Base-by-base conservation (phyloP, 805 yeast genomes). In the Cyberlindnera mrakii region DNA sequence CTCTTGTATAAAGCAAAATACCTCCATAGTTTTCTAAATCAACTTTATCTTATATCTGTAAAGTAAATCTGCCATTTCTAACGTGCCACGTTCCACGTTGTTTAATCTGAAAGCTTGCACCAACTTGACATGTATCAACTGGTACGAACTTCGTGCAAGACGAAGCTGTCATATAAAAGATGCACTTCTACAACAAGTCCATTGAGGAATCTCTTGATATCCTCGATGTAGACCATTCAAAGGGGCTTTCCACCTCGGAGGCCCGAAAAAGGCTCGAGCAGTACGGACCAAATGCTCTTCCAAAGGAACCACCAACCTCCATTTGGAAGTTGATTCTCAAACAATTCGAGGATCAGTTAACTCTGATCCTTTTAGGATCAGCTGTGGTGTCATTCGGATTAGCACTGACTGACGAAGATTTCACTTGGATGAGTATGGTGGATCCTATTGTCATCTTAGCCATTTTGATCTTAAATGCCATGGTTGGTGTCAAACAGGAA, bases 401-500 rank as follows among this genome's bases (percentile, higher is more conserved):
- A 7, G 68, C 66, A 5, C 41, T 64, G 3, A 43, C 49, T 9
- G 62, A 56, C 27, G 66, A 58, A 4, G 57, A 58, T 27, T 55
- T 63, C 16, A 57, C 65, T 8, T 57, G 59, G 58, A 43, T 60
- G 11, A 57, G 61, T 15, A 52, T 64, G 47, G 59, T 64, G 14
- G 68, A 64, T 40, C 68, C 66, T 11, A 50, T 62, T 10, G 78
- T 74, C 13, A 74, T 74, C 52, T 69, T 66, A 6, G 60, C 65
- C 35, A 76, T 74, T 33, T 67, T 74, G 5, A 55, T 65, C 5
- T 59, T 74, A 30, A 74, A 74, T 46, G 72, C 76, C 30, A 53
- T 64, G 9, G 75, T 74, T 16, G 78, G 78, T 15, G 75, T 72
- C 32, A 63, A 71, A 31, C 78, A 74, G 52, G 78, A 74, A 51